Evolutionary conservation across 208 protist species (phyloP).

Genomic region (Crithidia brevicula): DNA sequence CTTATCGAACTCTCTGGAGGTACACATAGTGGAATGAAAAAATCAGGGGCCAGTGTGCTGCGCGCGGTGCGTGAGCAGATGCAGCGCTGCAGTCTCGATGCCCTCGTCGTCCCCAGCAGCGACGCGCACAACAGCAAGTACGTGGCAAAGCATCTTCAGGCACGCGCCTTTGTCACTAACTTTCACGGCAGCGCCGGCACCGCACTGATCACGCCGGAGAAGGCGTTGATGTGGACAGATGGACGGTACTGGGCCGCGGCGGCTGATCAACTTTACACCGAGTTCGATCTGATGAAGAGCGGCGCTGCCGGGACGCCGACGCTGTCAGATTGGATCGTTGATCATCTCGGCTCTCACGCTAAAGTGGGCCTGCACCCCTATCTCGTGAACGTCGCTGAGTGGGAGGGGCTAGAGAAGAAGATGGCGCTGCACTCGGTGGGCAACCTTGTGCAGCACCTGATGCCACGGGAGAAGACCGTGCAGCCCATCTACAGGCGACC

Average conservation of each 20-base stretch:
- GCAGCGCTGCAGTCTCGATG: constrained; percentile 51
- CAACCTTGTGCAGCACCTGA: constrained; percentile 51
- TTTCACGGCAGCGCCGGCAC: constrained; percentile 96
- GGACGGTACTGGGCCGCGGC: constrained; percentile 97
- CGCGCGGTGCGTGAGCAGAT: constrained; percentile 78
- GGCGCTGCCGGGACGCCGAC: constrained; percentile 52
- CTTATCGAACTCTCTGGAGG: too few relatives aligned
- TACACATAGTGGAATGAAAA: constrained; percentile 32
- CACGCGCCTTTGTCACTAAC: constrained; percentile 93
- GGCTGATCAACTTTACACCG: constrained; percentile 70
- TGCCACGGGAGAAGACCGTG: constrained; percentile 32
- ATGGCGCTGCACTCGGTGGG: constrained; percentile 40
- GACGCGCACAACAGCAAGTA: constrained; percentile 98
- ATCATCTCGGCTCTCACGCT: constrained; percentile 44
- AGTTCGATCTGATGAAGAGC: constrained; percentile 89
- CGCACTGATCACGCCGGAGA: constrained; percentile 70
- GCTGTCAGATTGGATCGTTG: constrained; percentile 72
- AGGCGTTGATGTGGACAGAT: constrained; percentile 97
- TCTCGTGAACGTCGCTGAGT: constrained; percentile 74
- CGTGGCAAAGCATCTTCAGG: constrained; percentile 85
- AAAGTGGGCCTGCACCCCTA: constrained; percentile 70
- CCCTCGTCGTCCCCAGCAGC: constrained; percentile 90
- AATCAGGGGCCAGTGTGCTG: constrained; percentile 46
- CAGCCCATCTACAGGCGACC: constrained; percentile 56
- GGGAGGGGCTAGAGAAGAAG: constrained; percentile 63